Evolutionary conservation across 1,139 yeast genomes (phyloP).

Genomic region (Debaryomyces nepalensis): DNA sequence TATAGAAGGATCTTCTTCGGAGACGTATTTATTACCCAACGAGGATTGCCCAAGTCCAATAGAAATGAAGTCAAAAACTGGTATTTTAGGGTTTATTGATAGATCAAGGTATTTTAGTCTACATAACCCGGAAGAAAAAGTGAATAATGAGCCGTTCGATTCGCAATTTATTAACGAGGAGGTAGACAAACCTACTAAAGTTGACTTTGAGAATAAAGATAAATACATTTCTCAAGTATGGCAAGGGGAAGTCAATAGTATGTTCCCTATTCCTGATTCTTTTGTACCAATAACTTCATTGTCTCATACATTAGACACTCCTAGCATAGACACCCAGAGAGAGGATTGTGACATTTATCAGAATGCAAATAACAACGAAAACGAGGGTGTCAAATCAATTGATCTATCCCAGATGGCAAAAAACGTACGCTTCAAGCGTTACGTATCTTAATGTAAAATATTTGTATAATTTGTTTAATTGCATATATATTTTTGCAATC

Average conservation of each 20-base stretch:
- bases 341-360: conserved; percentile 8
- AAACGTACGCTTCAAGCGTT: conserved; percentile 5
- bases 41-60: conserved; percentile 9
- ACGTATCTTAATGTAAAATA: not conserved
- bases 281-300: not conserved
- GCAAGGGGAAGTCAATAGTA: not conserved
- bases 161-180: no score
- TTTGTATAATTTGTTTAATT: not conserved
- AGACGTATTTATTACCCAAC: not conserved
- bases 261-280: conserved; percentile 4
- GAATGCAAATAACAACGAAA: not conserved
- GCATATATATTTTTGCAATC: not conserved
- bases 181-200: not conserved
- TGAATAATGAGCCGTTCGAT: not conserved
- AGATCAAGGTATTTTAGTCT: conserved; percentile 13
- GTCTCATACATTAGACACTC: not conserved
- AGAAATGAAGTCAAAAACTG: conserved; percentile 19
- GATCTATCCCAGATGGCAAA: conserved; percentile 10
- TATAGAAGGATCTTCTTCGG: conserved; percentile 10
- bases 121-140: not conserved
- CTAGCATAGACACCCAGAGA: not conserved
- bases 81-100: conserved; percentile 25
- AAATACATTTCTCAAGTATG: not conserved
- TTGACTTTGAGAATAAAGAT: conserved; percentile 17
- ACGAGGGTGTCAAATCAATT: conserved; percentile 3